Base-by-base conservation (phyloP, 441 rosid genomes). In the Populus hybrid region DNA sequence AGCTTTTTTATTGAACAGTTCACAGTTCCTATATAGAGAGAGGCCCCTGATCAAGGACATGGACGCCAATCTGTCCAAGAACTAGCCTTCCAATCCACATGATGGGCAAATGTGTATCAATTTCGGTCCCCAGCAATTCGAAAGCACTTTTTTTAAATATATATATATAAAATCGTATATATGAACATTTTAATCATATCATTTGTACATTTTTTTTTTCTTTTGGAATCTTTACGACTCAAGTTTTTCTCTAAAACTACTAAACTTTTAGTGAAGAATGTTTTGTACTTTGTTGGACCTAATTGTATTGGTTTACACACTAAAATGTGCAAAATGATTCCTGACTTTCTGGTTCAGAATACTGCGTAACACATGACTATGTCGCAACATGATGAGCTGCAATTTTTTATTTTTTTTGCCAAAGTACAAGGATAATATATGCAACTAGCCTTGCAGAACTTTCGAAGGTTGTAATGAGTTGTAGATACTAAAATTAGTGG, bases 1-100 rank as follows among this genome's bases (percentile, higher is more conserved):
- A 78, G 78, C 32, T 75, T 75, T 82, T 77, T 69, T 53, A 65
- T 42, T 83, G 6, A 67, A 30, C 32, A 30, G 32, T 30, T 30
- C 32, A 65, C 53, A 35, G 46, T 21, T 19, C 40, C 14, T 34
- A 34, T 11, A 4, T 72, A 32, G 40, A 57, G 16, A 34, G 35
- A 66, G 35, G 73, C 71, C 78, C 63, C 71, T 74, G 34, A 1
- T 59, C 26, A n/a, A 59, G 21, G 46, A 72, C 68, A 34, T 73
- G 75, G 32, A 30, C 32, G 40, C 23, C 21, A 30, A 57, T 32
- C 23, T 61, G 68, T 59, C 76, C 67, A 32, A 34, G 65, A 21
- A 69, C 42, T 24, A 69, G 50, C 8, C 63, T 26, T 71, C 30
- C 68, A 21, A 12, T 14, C 23, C 76, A 74, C 76, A 36, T 74